A percentile compares a stretch with the other conserved stretches of the same genome.
These are phyloP conservation scores for Solidago caesia DNA, from an alignment of 129 eudicot species.

Conservation along the genomic window DNA sequence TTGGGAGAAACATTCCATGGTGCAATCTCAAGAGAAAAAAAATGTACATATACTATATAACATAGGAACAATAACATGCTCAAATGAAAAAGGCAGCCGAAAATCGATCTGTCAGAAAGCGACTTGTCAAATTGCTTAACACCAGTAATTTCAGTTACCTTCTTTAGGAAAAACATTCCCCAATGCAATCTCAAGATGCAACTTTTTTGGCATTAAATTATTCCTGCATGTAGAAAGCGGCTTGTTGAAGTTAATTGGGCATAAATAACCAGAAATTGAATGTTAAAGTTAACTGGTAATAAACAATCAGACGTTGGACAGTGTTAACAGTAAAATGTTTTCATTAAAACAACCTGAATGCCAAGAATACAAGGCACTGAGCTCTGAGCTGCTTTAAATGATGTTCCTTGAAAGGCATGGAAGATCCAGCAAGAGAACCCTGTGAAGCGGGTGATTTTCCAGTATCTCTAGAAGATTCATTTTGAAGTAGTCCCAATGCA, in stretches of 20 bases:
- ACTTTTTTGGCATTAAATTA: conserved; percentile 74
- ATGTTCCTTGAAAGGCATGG: conserved; percentile 87
- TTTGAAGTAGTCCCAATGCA: conserved; percentile 52
- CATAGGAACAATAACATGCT: neutral
- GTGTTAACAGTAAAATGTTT: neutral
- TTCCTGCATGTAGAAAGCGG: conserved; percentile 50
- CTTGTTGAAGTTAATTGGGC: neutral
- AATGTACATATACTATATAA: no score
- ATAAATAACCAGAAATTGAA: conserved; percentile 12
- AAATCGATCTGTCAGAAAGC: neutral
- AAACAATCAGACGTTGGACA: conserved; percentile 13
- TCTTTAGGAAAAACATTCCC: conserved; percentile 73
- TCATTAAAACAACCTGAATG: conserved; percentile 61
- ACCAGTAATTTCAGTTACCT: conserved; percentile 43
- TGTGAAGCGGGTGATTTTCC: conserved; percentile 61
- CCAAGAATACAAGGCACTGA: conserved; percentile 94
- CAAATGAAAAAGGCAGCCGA: conserved; percentile 13
- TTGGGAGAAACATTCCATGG: no score
- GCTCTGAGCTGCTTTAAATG: conserved; percentile 97
- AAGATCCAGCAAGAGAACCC: conserved; percentile 36
- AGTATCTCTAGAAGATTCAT: conserved; percentile 56
- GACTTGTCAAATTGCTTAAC: neutral
- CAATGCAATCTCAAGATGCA: conserved; percentile 96
- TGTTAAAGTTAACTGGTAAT: conserved; percentile 7
- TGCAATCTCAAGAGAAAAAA: no score